These are phyloP conservation scores for Scleroderma citrinum DNA, from an alignment of 768 basidiomycete species.

Conservation along the genomic window DNA sequence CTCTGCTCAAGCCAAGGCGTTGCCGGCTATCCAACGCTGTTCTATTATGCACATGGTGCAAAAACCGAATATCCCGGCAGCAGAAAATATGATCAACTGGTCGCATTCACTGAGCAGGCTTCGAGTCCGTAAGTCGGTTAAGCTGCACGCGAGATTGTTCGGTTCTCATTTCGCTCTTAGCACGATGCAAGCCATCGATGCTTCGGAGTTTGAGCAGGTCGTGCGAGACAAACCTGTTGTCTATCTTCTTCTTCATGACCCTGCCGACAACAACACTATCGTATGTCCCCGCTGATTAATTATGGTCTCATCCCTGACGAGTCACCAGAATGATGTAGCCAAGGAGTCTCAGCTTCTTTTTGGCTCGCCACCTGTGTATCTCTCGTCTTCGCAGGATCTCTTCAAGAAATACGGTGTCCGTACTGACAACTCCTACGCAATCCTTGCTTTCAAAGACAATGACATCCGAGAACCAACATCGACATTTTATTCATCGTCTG, in stretches of 20 bases:
- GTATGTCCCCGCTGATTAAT: constrained; percentile 18
- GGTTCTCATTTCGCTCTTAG: constrained; percentile 19
- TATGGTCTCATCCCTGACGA: not conserved
- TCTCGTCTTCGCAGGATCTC: constrained; percentile 30
- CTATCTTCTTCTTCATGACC: constrained; percentile 52
- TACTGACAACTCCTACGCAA: constrained; percentile 43
- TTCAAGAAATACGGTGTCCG: constrained; percentile 33
- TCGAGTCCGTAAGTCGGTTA: constrained; percentile 50
- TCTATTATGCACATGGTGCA: constrained; percentile 56
- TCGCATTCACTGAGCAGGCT: constrained; percentile 71
- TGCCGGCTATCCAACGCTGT: constrained; percentile 77
- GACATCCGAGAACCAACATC: constrained; percentile 43
- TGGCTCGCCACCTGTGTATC: constrained; percentile 44
- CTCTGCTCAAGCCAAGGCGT: constrained; percentile 67
- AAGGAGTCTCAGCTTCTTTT: constrained; percentile 48
- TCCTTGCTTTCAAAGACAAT: constrained; percentile 65
- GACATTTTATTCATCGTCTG: constrained; percentile 25
- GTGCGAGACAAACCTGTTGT: constrained; percentile 45
- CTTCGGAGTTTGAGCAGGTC: constrained; percentile 38
- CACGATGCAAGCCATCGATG: constrained; percentile 34
- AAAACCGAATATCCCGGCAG: constrained; percentile 73
- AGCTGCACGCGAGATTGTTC: constrained; percentile 5
- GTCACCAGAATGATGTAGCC: constrained; percentile 43
- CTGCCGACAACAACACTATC: constrained; percentile 25
- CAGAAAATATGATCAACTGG: constrained; percentile 64